Evolutionary conservation across 495 filamentous ascomycete species (phyloP), one percentile per base, ranked within the genome.

Genomic region (Physcia stellaris): DNA sequence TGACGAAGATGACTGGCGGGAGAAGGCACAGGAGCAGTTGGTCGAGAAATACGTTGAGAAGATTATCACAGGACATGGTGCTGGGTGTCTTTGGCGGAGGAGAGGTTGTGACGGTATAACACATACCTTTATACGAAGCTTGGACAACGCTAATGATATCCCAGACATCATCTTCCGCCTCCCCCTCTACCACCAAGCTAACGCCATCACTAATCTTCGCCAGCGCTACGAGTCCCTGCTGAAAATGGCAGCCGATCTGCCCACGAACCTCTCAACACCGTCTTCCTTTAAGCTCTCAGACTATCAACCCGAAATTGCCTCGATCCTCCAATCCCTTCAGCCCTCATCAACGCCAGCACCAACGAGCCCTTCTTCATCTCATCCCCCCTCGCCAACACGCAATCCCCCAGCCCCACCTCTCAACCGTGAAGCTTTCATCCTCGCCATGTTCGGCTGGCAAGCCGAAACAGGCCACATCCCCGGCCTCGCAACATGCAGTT

Each of bases 361-460:
- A n/a, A n/a, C n/a, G n/a, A n/a, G 40, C 35, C 44, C 23, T 23
- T 32, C 12, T 51, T 24, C 49, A 46, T 37, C 49, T 55, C 18
- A 42, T 22, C 31, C 2, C 23, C 36, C 6, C 24, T 17, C 27
- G 29, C 23, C 6, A 35, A 45, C 29, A 30, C 37, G 15, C 24
- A 35, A 49, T 18, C 22, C 34, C 21, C 31, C 48, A 33, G 33
- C 17, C 42, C 26, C 39, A 42, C 12, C 39, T 46, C 23, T 35
- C 27, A 80, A 83, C 52, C 67, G 68, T 34, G 59, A 68, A 24
- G 85, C 88, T 12, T 65, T 94, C 13, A 59, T 70, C 6, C 68
- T 96, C 30, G 80, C 87, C 2, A 59, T 94, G 11, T 79, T 86
- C 39, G 90, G 90, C 41, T 98, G 90, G 92, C 72, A 81, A 46